A percentile compares a stretch with the other conserved stretches of the same genome.
These are phyloP conservation scores for Nicotiana paniculata DNA, from an alignment of 257 asterid genomes.

Conservation along the genomic window DNA sequence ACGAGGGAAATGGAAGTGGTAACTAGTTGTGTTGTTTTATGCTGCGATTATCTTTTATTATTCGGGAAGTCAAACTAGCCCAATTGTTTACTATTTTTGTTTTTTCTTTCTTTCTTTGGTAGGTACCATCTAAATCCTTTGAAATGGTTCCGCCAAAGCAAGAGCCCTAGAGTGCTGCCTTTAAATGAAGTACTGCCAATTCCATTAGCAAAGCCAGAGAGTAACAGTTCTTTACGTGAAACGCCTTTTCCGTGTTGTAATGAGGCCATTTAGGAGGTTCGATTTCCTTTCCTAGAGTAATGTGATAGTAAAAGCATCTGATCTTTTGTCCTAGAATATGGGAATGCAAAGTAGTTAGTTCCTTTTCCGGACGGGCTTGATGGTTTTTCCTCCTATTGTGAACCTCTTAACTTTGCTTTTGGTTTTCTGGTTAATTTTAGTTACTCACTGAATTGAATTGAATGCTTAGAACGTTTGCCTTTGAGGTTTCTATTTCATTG, in stretches of 20 bases:
- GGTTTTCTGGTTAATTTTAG: neutral
- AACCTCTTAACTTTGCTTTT: neutral
- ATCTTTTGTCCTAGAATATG: neutral
- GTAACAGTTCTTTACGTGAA: neutral
- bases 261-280: neutral
- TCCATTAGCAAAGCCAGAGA: neutral
- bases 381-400: neutral
- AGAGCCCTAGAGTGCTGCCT: neutral
- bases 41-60: neutral
- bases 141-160: neutral
- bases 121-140: neutral
- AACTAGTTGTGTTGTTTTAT: neutral
- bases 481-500: neutral
- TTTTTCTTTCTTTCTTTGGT: neutral
- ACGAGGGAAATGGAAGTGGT: neutral
- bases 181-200: neutral
- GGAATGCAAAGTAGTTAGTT: neutral
- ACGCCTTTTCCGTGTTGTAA: neutral
- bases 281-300: neutral
- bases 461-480: neutral
- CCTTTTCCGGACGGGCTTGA: neutral
- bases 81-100: neutral
- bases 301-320: neutral
- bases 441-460: neutral
- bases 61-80: neutral